Conservation (phyloP, 2,329 filamentous ascomycete species). For the Microthyrium microscopicum region DNA sequence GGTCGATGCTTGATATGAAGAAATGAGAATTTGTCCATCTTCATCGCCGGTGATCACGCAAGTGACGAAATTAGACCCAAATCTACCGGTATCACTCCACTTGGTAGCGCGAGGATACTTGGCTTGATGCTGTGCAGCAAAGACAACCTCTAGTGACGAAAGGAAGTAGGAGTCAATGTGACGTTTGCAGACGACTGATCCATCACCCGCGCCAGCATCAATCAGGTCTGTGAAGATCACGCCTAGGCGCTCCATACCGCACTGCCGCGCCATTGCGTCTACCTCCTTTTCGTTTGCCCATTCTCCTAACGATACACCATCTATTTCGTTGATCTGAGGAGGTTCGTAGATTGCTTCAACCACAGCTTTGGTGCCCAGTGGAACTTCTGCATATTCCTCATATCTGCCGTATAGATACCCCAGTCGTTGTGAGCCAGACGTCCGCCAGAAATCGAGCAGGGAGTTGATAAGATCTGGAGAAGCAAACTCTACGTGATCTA, state of each 20-base stretch:
- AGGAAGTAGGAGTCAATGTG: constrained; percentile 92
- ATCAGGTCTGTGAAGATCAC: constrained; percentile 90
- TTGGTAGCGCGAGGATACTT: constrained; percentile 80
- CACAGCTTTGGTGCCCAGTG: constrained; percentile 83
- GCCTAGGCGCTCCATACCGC: constrained; percentile 75
- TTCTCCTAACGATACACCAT: constrained; percentile 69
- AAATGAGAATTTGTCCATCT: constrained; percentile 71
- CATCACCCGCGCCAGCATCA: constrained; percentile 65
- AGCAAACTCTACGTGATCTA: constrained; percentile 95
- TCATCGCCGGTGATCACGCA: constrained; percentile 92
- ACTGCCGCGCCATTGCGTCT: constrained; percentile 62
- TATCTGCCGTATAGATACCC: constrained; percentile 88
- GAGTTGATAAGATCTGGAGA: constrained; percentile 69
- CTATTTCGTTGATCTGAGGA: constrained; percentile 73
- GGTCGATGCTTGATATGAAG: constrained; percentile 88
- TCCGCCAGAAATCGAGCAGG: constrained; percentile 86
- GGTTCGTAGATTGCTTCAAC: constrained; percentile 96
- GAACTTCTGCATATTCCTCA: constrained; percentile 79
- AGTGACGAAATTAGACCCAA: constrained; percentile 93
- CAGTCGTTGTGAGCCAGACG: constrained; percentile 65
- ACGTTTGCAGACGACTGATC: constrained; percentile 81
- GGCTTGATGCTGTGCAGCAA: constrained; percentile 75
- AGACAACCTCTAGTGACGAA: constrained; percentile 79
- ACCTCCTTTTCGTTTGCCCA: constrained; percentile 77
- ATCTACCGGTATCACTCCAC: constrained; percentile 89